Evolutionary conservation across 2,329 filamentous ascomycete species (phyloP), one percentile per base, ranked within the genome.

Genomic region (Hypoxylon sp.): DNA sequence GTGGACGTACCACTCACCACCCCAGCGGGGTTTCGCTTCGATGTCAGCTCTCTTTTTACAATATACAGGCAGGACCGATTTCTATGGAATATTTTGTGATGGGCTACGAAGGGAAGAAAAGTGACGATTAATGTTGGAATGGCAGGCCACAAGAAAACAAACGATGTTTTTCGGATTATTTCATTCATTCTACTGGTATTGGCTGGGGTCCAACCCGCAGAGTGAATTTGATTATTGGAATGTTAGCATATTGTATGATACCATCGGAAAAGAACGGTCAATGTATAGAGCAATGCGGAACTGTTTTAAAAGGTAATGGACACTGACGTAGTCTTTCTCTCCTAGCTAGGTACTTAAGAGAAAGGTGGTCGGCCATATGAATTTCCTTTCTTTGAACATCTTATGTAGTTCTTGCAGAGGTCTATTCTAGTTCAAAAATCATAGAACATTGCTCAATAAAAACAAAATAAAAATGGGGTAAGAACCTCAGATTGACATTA

Each of bases 21-120:
- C 61, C 61, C 32, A 27, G 57, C 35, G 32, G 56, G 61, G 60
- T 19, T 62, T 56, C 49, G 27, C 30, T 62, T 61, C 57, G 13
- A 55, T 29, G 40, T 51, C 32, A 25, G 54, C 48, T n/a, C n/a
- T n/a, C n/a, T 57, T 34, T 47, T 50, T 27, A 9, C 23, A 50
- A 40, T 52, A 21, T 49, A 54, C 16, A 43, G 61, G 61, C 55
- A 48, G 59, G 61, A 34, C 59, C 57, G 55, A 36, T n/a, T n/a
- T n/a, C n/a, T n/a, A n/a, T n/a, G n/a, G n/a, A n/a, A n/a, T n/a
- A n/a, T n/a, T n/a, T n/a, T n/a, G n/a, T n/a, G 47, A 34, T 15
- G 26, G 16, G 32, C 21, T 51, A 58, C 30, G 53, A 55, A n/a
- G n/a, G n/a, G 45, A 44, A 51, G 53, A 55, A 29, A 26, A 8